Percentiles rank a stretch among this genome's conserved stretches.
phyloP scores from a whole-genome alignment of 345 rosid species.

The Brassica rapa region DNA sequence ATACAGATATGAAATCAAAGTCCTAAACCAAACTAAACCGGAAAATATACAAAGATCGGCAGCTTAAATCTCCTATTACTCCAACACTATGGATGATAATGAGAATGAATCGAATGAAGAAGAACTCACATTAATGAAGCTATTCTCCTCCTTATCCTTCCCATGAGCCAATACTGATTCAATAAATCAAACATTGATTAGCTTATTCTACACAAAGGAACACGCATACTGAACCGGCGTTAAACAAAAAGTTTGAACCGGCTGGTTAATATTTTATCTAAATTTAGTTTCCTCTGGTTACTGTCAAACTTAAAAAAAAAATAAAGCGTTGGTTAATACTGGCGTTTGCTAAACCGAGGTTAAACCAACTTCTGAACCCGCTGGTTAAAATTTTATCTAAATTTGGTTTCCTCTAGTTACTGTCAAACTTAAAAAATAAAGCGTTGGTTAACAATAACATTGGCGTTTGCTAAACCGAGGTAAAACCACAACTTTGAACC shows the following conservation, averaged over 20 bases:
- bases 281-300: too few relatives aligned
- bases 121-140: slow-evolving; percentile 85
- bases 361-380: neutral
- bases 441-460: too few relatives aligned
- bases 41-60: neutral
- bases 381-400: neutral
- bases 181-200: slow-evolving; percentile 16
- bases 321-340: too few relatives aligned
- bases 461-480: neutral
- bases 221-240: neutral
- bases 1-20: neutral
- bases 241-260: neutral
- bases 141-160: slow-evolving; percentile 69
- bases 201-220: neutral
- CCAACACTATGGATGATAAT: neutral
- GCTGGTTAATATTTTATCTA: neutral
- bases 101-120: slow-evolving; percentile 8
- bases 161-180: slow-evolving; percentile 74
- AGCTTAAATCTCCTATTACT: neutral
- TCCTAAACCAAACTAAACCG: neutral
- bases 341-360: neutral
- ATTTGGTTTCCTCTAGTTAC: too few relatives aligned
- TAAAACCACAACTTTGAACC: neutral
- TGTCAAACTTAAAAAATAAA: too few relatives aligned
- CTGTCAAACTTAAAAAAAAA: too few relatives aligned